Evolutionary conservation across 139 green algal species (phyloP), one percentile per base, ranked within the genome.

Genomic region (Tetraselmis striata): DNA sequence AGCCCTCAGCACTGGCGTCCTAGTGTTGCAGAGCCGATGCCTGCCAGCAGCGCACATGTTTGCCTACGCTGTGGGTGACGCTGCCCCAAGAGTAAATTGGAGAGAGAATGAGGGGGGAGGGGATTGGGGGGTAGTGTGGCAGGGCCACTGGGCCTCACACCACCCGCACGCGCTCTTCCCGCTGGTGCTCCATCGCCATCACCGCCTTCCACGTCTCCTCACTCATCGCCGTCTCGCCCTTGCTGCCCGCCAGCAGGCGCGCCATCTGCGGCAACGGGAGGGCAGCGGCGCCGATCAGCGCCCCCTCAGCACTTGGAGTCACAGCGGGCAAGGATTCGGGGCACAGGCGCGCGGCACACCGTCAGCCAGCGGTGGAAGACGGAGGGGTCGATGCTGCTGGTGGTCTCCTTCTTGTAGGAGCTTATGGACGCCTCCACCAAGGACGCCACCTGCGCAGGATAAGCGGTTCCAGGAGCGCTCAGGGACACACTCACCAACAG

Each of bases 281-380:
- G 5, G 45, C 5, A 67, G 45, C 18, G 45, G 18, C 45, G 45
- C 45, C 45, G 5, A 67, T 67, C 5, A 67, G 18, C 45, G 18
- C 11, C 45, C 5, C 45, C 45, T 25, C 45, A 67, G 18, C 45
- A 67, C n/a, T n/a, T n/a, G n/a, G n/a, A n/a, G n/a, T n/a, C n/a
- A n/a, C n/a, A n/a, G n/a, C 45, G 45, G 45, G 45, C 45, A 67
- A 67, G 45, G 45, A 25, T 67, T 5, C 18, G 45, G 5, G 45
- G 18, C 45, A 67, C 11, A 67, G 45, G 45, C 2, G 23, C 23
- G 26, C 23, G 25, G 26, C 82, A 30, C 67, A 90, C 78, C 31
- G 84, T 91, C 79, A 91, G 80, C 85, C 85, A 89, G 25, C 31
- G 76, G 79, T 91, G 87, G 58, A 91, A 84, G 67, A 67, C 74